Conservation (phyloP, 345 rosid genomes). For the Erucastrum elatum region DNA sequence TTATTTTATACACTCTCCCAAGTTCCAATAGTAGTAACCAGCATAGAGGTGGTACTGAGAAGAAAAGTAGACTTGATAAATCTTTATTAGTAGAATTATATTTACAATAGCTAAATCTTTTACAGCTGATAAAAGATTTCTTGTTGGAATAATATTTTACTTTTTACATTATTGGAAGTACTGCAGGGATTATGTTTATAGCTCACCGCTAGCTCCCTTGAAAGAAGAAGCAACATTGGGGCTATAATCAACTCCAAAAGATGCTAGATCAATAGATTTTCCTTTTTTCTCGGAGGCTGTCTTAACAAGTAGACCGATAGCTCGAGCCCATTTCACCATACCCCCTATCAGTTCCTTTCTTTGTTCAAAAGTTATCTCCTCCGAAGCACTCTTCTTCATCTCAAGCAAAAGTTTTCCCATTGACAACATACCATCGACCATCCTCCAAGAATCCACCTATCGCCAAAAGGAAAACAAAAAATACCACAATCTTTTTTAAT, state of each 20-base stretch:
- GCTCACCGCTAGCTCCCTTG: background rate
- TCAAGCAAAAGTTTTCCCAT: background rate
- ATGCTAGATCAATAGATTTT: constrained; percentile 18
- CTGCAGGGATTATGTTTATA: background rate
- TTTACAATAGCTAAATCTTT: background rate
- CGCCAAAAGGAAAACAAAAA: background rate
- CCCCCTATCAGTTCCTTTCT: constrained; percentile 4
- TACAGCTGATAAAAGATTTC: background rate
- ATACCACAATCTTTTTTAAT: background rate
- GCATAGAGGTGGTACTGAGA: background rate
- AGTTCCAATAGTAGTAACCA: background rate
- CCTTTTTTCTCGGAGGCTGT: constrained; percentile 14
- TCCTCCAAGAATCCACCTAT: constrained; percentile 19
- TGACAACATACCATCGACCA: constrained; percentile 15
- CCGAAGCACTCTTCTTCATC: constrained; percentile 1
- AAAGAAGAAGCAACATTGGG: background rate
- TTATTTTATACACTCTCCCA: background rate
- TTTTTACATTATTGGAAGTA: background rate
- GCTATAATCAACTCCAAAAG: constrained; percentile 28
- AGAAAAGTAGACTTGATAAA: background rate
- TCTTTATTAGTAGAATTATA: background rate
- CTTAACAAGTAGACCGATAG: constrained; percentile 16
- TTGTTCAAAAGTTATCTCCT: constrained; percentile 28
- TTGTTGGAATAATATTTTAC: background rate
- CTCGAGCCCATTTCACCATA: constrained; percentile 27